Percentiles rank a stretch among this genome's conserved stretches.
Conservation (phyloP, 331 rosid species). For the Quercus phellos region DNA sequence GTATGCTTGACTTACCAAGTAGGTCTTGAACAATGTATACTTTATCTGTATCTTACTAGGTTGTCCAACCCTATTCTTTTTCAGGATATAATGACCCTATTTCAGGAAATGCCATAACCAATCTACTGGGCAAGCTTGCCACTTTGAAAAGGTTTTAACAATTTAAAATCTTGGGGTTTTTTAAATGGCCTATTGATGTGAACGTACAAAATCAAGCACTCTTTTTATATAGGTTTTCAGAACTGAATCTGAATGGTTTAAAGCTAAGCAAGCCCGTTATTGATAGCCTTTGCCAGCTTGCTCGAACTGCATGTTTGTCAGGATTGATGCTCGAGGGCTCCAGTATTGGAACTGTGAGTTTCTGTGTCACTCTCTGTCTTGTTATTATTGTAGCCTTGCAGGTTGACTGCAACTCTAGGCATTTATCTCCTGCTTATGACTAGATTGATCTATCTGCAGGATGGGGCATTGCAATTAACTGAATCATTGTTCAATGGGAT, state of each 20-base stretch:
- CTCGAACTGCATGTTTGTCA: conserved; percentile 52
- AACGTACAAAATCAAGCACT: neutral
- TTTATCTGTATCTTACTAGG: conserved; percentile 7
- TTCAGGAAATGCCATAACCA: conserved; percentile 53
- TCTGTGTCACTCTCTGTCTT: conserved; percentile 6
- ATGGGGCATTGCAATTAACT: conserved; percentile 48
- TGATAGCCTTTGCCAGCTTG: conserved; percentile 66
- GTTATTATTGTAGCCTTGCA: conserved; percentile 7
- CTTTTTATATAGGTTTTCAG: conserved; percentile 56
- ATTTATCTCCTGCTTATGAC: conserved; percentile 19
- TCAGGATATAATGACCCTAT: conserved; percentile 82
- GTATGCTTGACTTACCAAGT: conserved; percentile 34
- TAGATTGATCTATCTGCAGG: conserved; percentile 42
- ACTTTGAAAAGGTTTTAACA: conserved; percentile 53
- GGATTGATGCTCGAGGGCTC: conserved; percentile 74
- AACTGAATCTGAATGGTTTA: conserved; percentile 70
- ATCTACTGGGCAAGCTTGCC: conserved; percentile 68
- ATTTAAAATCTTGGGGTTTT: conserved; percentile 14
- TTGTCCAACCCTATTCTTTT: conserved; percentile 18
- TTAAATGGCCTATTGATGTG: conserved; percentile 13
- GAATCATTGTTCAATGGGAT: conserved; percentile 49
- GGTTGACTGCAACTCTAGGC: conserved; percentile 11
- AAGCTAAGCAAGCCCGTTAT: conserved; percentile 69
- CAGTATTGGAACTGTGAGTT: conserved; percentile 76
- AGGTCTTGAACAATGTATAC: neutral